Base-by-base conservation (phyloP, 2,329 filamentous ascomycete genomes). In the Diplocarpon rosae region DNA sequence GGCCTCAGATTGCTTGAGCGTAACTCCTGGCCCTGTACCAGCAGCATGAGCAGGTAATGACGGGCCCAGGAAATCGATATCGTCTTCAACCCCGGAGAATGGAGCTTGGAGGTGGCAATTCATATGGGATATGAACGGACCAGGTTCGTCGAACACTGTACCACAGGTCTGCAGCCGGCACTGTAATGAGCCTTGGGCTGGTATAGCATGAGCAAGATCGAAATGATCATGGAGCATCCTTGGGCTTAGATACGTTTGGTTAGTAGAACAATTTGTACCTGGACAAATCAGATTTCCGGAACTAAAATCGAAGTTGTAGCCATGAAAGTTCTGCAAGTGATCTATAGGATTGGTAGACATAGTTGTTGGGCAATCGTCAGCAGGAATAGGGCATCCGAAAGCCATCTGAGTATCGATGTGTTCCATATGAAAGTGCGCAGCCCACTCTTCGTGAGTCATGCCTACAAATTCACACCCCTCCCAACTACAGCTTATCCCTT, bases 361-460 rank as follows among this genome's bases (percentile, higher is more conserved):
- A 14, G 46, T 48, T 16, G 29, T 16, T 11, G 54, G 49, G 36
- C 58, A 59, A 30, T 46, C 45, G 10, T 53, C 50, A 24, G 42
- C 49, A 39, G 50, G 51, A 15, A 59, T 48, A 15, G 58, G 58
- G 42, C 59, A 61, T 15, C 39, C 41, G 37, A 56, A 58, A 8
- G 39, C 46, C 48, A 59, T 51, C 40, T 59, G 56, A 13, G 59
- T 55, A 43, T 58, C 56, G 28, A 61, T 44, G 48, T 61, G 59
- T 24, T 50, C 42, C 12, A 48, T 39, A 34, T 60, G 56, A 17
- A 60, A 49, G 43, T 61, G 59, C 6, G 44, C 30, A 31, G 51
- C 34, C 52, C 51, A 59, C 15, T 56, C 52, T 13, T 56, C 38
- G 27, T 52, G 47, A 43, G 43, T 52, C 27, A 45, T 42, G 30